Evolutionary conservation across 2,329 filamentous ascomycete genomes (phyloP), one percentile per base, ranked within the genome.

Genomic region (Aspergillus intermedius): DNA sequence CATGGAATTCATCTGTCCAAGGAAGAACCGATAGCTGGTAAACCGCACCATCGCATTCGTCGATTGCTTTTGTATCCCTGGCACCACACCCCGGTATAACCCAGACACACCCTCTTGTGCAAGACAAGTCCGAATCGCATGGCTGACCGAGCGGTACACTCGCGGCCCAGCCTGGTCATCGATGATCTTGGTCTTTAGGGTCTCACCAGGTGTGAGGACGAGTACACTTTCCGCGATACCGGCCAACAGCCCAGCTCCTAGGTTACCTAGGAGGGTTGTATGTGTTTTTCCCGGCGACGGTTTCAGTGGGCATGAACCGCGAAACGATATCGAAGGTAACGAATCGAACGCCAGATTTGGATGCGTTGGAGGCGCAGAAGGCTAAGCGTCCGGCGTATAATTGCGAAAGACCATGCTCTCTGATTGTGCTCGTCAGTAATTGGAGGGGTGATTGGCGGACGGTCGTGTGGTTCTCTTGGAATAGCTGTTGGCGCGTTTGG

Each of bases 131-230:
- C 60, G 59, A 10, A 78, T 69, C 34, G 77, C 78, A 56, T 82
- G 77, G 37, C 65, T 57, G 0, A 77, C 71, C 3, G 70, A 73
- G 1, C 63, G 65, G 59, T 80, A 82, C 9, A 73, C 64, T 43
- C 66, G 71, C 37, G 74, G 68, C 4, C 59, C 67, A 17, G 52
- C 49, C 5, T 50, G 48, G 58, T 83, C 80, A 62, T 83, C 80
- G 52, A 83, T 83, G 56, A 85, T 63, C 0, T 82, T 82, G 2
- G 82, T 85, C 63, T 85, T 85, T 57, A 86, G 78, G 1, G 82
- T 74, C 58, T 86, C 82, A 0, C 79, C 83, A 0, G 82, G 82
- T 2, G 82, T 86, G 1, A 85, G 82, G 1, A 80, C 80, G 19
- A 77, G 74, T 0, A 81, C 70, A 46, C 75, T 79, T 12, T 81